These are phyloP conservation scores for Vitis rupestris DNA, from an alignment of 164 flowering plant species.

Conservation along the genomic window DNA sequence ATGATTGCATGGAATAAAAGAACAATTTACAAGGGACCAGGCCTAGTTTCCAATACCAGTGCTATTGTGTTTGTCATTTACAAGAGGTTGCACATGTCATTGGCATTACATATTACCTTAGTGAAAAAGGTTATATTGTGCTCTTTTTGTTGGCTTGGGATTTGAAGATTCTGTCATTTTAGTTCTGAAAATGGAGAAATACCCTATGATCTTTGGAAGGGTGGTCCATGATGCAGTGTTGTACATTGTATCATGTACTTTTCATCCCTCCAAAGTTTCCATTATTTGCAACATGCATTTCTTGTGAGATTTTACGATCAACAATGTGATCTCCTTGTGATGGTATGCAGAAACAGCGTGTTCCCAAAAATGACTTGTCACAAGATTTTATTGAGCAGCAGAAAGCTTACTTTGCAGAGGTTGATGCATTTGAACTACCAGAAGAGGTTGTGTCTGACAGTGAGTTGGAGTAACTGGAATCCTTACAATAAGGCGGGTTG, in stretches of 20 bases:
- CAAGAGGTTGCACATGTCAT: too few species aligned
- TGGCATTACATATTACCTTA: too few species aligned
- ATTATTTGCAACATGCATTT: background rate
- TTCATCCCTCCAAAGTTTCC: background rate
- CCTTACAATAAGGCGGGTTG: too few species aligned
- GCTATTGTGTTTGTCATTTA: too few species aligned
- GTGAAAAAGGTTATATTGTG: background rate
- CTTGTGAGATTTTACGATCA: background rate
- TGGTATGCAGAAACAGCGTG: conserved; percentile 39
- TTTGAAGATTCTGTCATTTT: background rate
- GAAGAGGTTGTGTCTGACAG: conserved; percentile 52
- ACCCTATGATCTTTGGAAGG: too few species aligned
- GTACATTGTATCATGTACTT: too few species aligned
- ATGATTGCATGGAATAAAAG: background rate
- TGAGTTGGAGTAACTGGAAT: conserved; percentile 32
- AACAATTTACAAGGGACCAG: too few species aligned
- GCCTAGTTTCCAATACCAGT: too few species aligned
- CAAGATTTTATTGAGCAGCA: conserved; percentile 56
- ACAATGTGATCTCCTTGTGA: background rate
- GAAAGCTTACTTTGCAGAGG: conserved; percentile 56
- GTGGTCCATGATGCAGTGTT: background rate
- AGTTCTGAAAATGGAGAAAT: background rate
- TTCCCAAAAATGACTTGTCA: conserved; percentile 13
- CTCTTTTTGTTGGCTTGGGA: too few species aligned
- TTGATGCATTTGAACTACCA: conserved; percentile 63